Percentiles rank a stretch among this genome's conserved stretches.
These are phyloP conservation scores for Calonectria pauciramosa DNA, from an alignment of 2,329 filamentous ascomycete species.

Conservation along the genomic window DNA sequence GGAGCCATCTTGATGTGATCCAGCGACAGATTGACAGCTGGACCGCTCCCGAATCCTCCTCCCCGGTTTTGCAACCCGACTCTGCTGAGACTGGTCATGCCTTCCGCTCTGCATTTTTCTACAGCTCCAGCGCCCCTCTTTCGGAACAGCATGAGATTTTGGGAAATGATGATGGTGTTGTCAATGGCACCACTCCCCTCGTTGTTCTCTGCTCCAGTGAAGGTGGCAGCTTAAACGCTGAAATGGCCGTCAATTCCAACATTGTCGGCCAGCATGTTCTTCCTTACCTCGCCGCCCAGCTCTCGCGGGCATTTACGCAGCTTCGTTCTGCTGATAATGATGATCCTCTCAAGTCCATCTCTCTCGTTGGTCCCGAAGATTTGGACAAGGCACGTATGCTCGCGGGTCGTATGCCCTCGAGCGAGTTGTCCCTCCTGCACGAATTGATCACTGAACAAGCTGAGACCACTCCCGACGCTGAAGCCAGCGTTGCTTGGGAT, in stretches of 20 bases:
- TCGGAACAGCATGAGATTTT: not conserved
- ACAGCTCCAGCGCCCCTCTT: not conserved
- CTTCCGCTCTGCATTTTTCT: not conserved
- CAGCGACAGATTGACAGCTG: slow-evolving; percentile 1
- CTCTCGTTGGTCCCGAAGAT: not conserved
- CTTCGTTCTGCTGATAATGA: not conserved
- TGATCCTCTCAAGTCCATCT: slow-evolving; percentile 7
- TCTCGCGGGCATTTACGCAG: slow-evolving; percentile 11
- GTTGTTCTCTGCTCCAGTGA: not conserved
- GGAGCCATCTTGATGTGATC: not conserved
- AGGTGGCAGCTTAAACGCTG: not conserved
- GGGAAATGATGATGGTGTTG: not conserved
- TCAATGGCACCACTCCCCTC: not conserved
- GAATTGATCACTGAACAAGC: slow-evolving; percentile 1
- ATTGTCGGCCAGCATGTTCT: slow-evolving; percentile 19
- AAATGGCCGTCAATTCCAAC: slow-evolving; percentile 1
- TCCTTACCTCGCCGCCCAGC: not conserved
- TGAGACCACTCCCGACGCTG: not conserved
- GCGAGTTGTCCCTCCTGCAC: not conserved
- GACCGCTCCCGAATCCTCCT: not conserved
- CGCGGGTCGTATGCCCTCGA: not conserved
- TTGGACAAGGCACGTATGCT: slow-evolving; percentile 7
- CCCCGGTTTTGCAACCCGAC: not conserved
- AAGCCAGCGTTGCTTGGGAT: slow-evolving; percentile 1
- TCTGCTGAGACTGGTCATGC: not conserved